Conservation (phyloP, 163 green algal genomes). For the Chlamydomonas reinhardtii region DNA sequence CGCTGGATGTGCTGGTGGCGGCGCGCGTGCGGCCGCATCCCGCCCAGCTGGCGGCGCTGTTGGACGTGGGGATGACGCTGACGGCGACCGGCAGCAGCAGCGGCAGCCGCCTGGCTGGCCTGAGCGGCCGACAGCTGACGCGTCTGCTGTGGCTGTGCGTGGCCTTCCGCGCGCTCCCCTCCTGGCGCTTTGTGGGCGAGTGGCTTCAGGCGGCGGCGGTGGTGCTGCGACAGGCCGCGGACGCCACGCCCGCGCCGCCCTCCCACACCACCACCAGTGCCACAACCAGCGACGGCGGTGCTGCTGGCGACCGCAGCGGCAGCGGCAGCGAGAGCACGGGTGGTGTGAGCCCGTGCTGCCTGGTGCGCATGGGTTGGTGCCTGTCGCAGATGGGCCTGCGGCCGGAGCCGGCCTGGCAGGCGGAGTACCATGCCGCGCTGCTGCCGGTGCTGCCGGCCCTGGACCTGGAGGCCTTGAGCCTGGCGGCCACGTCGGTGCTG, state of each 20-base stretch:
- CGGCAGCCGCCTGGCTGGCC: not conserved
- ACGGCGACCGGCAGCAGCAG: not conserved
- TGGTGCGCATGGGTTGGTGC: slow-evolving; percentile 35
- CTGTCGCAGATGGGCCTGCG: slow-evolving; percentile 31
- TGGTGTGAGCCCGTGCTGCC: not conserved
- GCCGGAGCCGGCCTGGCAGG: slow-evolving; percentile 24
- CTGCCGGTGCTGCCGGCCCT: not conserved
- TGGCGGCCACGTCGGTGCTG: slow-evolving; percentile 1
- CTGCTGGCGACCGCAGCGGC: not conserved
- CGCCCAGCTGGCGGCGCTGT: slow-evolving; percentile 38
- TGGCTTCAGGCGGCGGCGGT: slow-evolving; percentile 11
- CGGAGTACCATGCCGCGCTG: slow-evolving; percentile 21
- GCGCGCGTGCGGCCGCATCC: slow-evolving; percentile 39
- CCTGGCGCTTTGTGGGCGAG: slow-evolving; percentile 37
- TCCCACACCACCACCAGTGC: too few relatives aligned
- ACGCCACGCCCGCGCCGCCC: not conserved
- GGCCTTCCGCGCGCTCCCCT: slow-evolving; percentile 34
- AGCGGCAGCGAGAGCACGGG: not conserved
- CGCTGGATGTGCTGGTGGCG: slow-evolving; percentile 29
- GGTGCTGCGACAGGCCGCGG: too few relatives aligned
- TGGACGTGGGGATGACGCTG: slow-evolving; percentile 8
- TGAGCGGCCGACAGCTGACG: not conserved
- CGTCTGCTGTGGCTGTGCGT: slow-evolving; percentile 37
- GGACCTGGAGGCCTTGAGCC: slow-evolving; percentile 4
- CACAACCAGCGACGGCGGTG: not conserved